Percentiles rank a stretch among this genome's conserved stretches.
phyloP scores from a whole-genome alignment of 1,284 basidiomycete genomes.

The Chalciporus piperatoides region DNA sequence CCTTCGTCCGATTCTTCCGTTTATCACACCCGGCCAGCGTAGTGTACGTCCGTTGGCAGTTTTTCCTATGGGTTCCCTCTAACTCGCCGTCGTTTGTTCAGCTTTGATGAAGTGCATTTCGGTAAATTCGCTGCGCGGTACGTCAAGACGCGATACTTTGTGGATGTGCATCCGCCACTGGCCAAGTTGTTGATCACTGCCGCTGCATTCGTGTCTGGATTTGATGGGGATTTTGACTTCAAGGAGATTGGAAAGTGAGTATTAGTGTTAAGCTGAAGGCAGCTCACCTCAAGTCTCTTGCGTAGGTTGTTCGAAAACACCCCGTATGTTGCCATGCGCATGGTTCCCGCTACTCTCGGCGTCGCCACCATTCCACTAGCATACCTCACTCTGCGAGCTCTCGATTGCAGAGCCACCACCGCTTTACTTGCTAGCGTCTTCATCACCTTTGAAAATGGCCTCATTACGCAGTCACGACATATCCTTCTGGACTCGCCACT shows the following conservation, averaged over 20 bases:
- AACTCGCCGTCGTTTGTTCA: slow-evolving; percentile 31
- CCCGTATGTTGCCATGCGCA: slow-evolving; percentile 95
- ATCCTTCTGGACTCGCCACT: slow-evolving; percentile 98
- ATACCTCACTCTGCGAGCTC: slow-evolving; percentile 90
- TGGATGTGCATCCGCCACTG: slow-evolving; percentile 97
- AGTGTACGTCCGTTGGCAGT: slow-evolving; percentile 58
- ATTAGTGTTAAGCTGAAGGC: neutral
- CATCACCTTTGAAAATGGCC: slow-evolving; percentile 94
- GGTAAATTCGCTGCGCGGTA: slow-evolving; percentile 93
- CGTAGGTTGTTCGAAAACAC: slow-evolving; percentile 77
- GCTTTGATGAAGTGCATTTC: slow-evolving; percentile 97
- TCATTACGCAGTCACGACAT: slow-evolving; percentile 92
- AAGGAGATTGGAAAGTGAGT: slow-evolving; percentile 93
- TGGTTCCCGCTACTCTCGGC: slow-evolving; percentile 88
- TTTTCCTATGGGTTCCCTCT: neutral
- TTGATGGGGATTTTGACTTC: slow-evolving; percentile 93
- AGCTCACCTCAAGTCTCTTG: neutral
- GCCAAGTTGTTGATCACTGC: slow-evolving; percentile 95
- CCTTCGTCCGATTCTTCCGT: slow-evolving; percentile 73
- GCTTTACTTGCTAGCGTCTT: slow-evolving; percentile 88
- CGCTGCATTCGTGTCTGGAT: slow-evolving; percentile 86
- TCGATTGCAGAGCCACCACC: slow-evolving; percentile 87
- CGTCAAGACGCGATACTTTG: slow-evolving; percentile 86
- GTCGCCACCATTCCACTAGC: slow-evolving; percentile 86
- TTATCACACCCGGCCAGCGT: slow-evolving; percentile 82